Evolutionary conservation across 1,284 basidiomycete genomes (phyloP), one percentile per base, ranked within the genome.

Genomic region (Hymenochaete sp.): DNA sequence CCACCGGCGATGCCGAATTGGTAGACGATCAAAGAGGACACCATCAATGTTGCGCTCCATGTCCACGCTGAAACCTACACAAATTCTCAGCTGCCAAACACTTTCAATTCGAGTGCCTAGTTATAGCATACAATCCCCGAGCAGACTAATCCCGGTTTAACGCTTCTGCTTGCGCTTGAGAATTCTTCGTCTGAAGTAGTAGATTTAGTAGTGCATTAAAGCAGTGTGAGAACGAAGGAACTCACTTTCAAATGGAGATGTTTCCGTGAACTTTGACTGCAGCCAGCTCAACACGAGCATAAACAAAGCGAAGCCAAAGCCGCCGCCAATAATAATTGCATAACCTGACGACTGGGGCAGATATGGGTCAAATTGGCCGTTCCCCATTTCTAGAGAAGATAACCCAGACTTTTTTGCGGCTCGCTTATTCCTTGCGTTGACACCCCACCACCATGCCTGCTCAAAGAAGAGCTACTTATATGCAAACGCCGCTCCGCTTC

Each of bases 101-200:
- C 24, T 32, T 22, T 27, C n/a, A 13, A 18, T 19, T 10, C 29
- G 10, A 18, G 13, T 16, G 4, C 14, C 21, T 6, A 46, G 14
- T 24, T 11, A 33, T 37, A 33, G 55, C 67, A 35, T 37, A 72
- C 71, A 42, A 73, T 73, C 18, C 77, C 73, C 21, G 80, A 82
- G 48, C 70, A 73, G 4, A 84, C 75, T 7, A 85, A 62, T 8
- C 80, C 82, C 3, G 82, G 80, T 62, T 79, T 62, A 14, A 59
- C 48, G 19, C 40, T 50, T 16, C 48, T 31, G 35, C 48, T 50
- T 4, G 48, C 48, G 26, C 48, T 50, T 4, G 48, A 50, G 35
- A 50, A 50, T 28, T 50, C 48, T 25, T 50, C 48, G 19, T 38
- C 48, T 50, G 18, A 16, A 41, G 14, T 9, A 31, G 13, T 39